Base-by-base conservation (phyloP, 179 eudicot genomes). In the Heliamphora pulchella region DNA sequence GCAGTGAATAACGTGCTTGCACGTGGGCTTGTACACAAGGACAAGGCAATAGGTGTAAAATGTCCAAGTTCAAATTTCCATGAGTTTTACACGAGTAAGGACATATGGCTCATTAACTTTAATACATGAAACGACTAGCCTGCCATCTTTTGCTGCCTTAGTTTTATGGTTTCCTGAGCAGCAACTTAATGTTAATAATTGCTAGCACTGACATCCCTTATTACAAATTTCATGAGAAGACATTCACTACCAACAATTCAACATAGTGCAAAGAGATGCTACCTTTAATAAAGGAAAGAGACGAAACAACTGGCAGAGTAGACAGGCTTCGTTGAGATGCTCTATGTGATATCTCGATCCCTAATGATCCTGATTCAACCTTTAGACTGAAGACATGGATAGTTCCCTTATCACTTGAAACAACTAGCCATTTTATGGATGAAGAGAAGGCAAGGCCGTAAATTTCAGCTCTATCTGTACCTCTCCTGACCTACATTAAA, bases 371-470 rank as follows among this genome's bases (percentile, higher is more conserved):
- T 5, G 91, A 85, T 75, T 89, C 87, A 78, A 83, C 89, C 86
- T 94, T 94, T 74, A 94, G 79, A 84, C 86, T 83, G 79, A 94
- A 94, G 71, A 94, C 97, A 81, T 94, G 98, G 3, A 93, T 91
- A 62, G 98, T 94, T 59, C 98, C 98, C 89, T 93, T 94, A 82
- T 91, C 98, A 88, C 98, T 94, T 81, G 98, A 94, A 81, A 91
- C 93, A 73, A 94, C 97, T 55, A 94, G 83, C 98, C 98, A 93
- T 66, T 91, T 91, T 68, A 92, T 93, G 81, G 89, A 88, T 53
- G 96, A 44, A 74, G 97, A 91, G 85, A 94, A 93, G 3, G 97
- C 93, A 77, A 94, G 85, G 82, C 96, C 89, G 80, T 90, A 86
- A 51, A 94, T 90, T 75, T 89, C 94, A 70, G 98, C 98, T 83